Conservation (phyloP, 306 rosid species). For the Acacia acuminata region DNA sequence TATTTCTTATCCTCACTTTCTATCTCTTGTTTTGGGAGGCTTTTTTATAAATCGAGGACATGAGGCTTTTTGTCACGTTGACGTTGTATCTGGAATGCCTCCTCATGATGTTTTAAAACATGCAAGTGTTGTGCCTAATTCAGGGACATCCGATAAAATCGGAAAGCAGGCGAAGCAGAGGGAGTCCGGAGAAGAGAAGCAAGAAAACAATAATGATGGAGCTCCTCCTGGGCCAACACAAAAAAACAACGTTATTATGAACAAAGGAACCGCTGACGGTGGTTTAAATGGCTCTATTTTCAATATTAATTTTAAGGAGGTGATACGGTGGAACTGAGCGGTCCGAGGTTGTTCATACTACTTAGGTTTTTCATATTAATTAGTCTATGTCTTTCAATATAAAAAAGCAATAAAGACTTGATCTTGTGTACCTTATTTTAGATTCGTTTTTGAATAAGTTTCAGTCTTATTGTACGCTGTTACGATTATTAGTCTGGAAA, state of each 20-base stretch:
- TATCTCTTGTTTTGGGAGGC: background rate
- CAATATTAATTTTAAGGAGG: background rate
- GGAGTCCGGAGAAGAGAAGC: too few species aligned
- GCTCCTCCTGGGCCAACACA: background rate
- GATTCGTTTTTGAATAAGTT: background rate
- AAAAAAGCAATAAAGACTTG: background rate
- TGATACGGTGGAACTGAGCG: background rate
- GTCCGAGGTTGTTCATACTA: background rate
- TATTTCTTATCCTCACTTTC: background rate
- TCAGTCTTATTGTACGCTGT: background rate
- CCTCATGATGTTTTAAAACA: background rate
- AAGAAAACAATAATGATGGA: background rate
- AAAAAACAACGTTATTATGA: background rate
- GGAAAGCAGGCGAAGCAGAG: too few species aligned
- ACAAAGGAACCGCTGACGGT: background rate
- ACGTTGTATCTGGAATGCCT: background rate
- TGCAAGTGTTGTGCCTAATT: background rate
- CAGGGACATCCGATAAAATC: background rate
- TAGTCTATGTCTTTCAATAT: background rate
- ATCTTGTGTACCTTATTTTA: background rate
- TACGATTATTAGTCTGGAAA: background rate
- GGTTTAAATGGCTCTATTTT: background rate
- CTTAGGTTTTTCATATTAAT: background rate
- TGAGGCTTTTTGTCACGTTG: background rate
- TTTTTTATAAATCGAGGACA: background rate